Base-by-base conservation (phyloP, 371 early-diverging fungal species). In the Saksenaea vasiformis region DNA sequence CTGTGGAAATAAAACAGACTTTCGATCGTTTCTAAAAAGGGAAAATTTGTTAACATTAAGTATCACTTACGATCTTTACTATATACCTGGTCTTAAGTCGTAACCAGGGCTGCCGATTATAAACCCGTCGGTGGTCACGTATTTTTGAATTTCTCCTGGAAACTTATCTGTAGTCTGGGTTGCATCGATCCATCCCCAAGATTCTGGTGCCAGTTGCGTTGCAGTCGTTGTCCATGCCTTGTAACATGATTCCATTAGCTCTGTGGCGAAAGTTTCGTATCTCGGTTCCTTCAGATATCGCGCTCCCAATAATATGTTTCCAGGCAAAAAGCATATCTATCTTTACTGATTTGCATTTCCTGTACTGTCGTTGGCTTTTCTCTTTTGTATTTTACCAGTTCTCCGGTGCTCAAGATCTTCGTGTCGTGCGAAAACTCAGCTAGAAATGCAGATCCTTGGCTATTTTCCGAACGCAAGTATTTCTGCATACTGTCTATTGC, bases 1-100 rank as follows among this genome's bases (percentile, higher is more conserved):
- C 91, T 81, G 66, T 84, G 92, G 64, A 91, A 71, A 55, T 86
- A 79, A 73, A 90, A 94, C 8, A 94, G 60, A 14, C 86, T 85
- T 67, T 94, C 95, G 11, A 93, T 56, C 0, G 90, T 89, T 78
- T 94, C 95, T 67, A 78, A 47, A 22, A 39, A 14, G 39, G n/a
- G 11, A n/a, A 28, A 31, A 17, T 26, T 28, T 34, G 17, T 28
- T 10, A 38, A 24, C 10, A 17, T 55, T 8, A 0, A 19, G 22
- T 47, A 3, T 22, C 22, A 2, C 22, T 47, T 41, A 41, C 14
- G 5, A 14, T 41, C 19, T 5, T 14, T 5, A 17, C 19, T 14
- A 17, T 17, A 35, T 59, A 47, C 86, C 89, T 5, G 88, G 85
- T 15, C 85, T 83, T 14, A 92, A 62, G 19, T 87, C 87, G 34